These are phyloP conservation scores for Solanum tarijense DNA, from an alignment of 257 asterid species.

Conservation along the genomic window DNA sequence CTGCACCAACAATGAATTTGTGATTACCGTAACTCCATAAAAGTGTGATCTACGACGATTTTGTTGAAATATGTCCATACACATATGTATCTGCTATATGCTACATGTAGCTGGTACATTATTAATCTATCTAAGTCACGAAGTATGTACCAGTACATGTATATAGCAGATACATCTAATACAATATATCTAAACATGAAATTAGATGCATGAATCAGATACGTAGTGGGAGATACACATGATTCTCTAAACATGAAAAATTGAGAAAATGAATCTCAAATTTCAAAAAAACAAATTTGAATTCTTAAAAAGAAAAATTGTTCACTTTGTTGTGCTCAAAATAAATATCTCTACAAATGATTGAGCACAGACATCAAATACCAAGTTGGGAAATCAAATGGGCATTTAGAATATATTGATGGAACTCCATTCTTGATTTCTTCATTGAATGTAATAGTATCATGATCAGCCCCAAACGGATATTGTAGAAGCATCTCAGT, in stretches of 20 bases:
- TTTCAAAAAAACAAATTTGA: background rate
- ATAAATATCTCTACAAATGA: background rate
- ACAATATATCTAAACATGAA: no score
- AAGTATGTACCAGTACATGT: background rate
- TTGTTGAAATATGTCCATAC: no score
- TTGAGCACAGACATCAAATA: conserved; percentile 5
- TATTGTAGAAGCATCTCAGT: conserved; percentile 82
- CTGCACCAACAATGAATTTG: no score
- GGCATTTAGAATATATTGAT: conserved; percentile 51
- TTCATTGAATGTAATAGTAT: conserved; percentile 1
- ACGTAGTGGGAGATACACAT: background rate
- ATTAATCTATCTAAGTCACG: background rate
- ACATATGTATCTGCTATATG: background rate
- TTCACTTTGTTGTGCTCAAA: background rate
- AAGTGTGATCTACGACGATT: no score
- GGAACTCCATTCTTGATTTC: background rate
- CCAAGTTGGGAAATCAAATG: conserved; percentile 61
- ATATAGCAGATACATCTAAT: background rate
- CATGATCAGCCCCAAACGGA: conserved; percentile 36
- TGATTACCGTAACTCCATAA: no score
- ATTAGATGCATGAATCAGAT: background rate
- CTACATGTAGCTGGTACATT: background rate
- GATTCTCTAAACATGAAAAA: background rate
- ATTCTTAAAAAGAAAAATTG: background rate
- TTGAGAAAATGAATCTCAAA: background rate